Percentiles rank a stretch among this genome's conserved stretches.
phyloP scores from a whole-genome alignment of 495 filamentous ascomycete species.

The Bombardia bombarda region DNA sequence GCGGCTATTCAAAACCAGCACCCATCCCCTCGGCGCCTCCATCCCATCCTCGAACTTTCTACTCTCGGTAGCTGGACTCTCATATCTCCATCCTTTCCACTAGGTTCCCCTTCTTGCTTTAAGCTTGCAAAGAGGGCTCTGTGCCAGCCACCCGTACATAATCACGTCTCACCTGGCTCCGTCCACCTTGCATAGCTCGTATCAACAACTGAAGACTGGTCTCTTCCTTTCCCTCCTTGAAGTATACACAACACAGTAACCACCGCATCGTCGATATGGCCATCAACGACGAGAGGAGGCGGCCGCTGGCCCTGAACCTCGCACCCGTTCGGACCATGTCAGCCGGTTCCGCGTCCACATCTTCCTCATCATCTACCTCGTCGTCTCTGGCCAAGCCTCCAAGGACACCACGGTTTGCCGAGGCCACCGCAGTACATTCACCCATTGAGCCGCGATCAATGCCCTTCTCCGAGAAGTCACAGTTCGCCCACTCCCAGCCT shows the following conservation, averaged over 20 bases:
- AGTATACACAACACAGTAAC: constrained; percentile 10
- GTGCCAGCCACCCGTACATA: neutral
- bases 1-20: constrained; percentile 50
- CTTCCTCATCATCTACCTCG: constrained; percentile 43
- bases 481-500: constrained; percentile 56
- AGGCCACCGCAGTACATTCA: constrained; percentile 82
- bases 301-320: constrained; percentile 41
- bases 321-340: constrained; percentile 38
- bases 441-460: constrained; percentile 58
- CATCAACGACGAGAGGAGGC: constrained; percentile 39
- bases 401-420: constrained; percentile 79
- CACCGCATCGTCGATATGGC: constrained; percentile 14
- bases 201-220: constrained; percentile 21
- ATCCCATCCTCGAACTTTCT: constrained; percentile 23
- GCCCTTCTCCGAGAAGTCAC: constrained; percentile 59
- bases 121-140: constrained; percentile 11
- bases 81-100: constrained; percentile 30
- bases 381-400: constrained; percentile 62
- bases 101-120: constrained; percentile 16
- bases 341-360: constrained; percentile 46
- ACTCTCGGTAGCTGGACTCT: constrained; percentile 49
- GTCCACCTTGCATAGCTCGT: constrained; percentile 17
- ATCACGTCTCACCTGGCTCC: constrained; percentile 1
- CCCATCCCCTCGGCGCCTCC: constrained; percentile 29
- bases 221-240: constrained; percentile 25